phyloP scores from a whole-genome alignment of 2,329 filamentous ascomycete genomes.

The Neobulgaria alba region DNA sequence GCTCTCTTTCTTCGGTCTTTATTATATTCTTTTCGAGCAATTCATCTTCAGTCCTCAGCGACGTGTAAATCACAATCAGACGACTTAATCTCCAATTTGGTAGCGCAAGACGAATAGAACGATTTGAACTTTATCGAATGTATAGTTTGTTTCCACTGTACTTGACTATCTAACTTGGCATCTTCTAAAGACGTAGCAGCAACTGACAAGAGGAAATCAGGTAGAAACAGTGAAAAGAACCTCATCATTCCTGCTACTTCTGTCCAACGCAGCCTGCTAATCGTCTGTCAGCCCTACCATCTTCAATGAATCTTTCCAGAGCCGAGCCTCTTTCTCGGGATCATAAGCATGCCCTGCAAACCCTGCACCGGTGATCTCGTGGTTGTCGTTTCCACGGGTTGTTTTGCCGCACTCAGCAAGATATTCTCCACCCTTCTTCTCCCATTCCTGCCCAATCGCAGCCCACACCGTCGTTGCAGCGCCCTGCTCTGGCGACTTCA shows the following conservation, averaged over 20 bases:
- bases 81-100: too few relatives aligned
- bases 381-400: conserved; percentile 6
- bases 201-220: conserved; percentile 3
- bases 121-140: too few relatives aligned
- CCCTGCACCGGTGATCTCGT: neutral
- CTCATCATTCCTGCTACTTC: conserved; percentile 3
- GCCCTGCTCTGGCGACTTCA: conserved; percentile 14
- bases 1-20: too few relatives aligned
- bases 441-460: conserved; percentile 17
- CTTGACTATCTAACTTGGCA: conserved; percentile 2
- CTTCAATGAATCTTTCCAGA: conserved; percentile 35
- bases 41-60: too few relatives aligned
- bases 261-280: neutral
- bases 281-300: conserved; percentile 24
- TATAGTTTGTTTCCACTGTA: too few relatives aligned
- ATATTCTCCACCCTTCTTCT: conserved; percentile 39
- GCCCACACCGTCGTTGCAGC: conserved; percentile 28
- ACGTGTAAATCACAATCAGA: too few relatives aligned
- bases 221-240: conserved; percentile 2
- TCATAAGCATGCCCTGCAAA: conserved; percentile 1
- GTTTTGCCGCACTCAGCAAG: conserved; percentile 28
- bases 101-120: too few relatives aligned
- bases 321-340: conserved; percentile 18
- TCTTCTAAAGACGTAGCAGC: conserved; percentile 3
- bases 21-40: too few relatives aligned